Conservation (phyloP, 805 yeast genomes). For the Starmerella lactis-condensi region DNA sequence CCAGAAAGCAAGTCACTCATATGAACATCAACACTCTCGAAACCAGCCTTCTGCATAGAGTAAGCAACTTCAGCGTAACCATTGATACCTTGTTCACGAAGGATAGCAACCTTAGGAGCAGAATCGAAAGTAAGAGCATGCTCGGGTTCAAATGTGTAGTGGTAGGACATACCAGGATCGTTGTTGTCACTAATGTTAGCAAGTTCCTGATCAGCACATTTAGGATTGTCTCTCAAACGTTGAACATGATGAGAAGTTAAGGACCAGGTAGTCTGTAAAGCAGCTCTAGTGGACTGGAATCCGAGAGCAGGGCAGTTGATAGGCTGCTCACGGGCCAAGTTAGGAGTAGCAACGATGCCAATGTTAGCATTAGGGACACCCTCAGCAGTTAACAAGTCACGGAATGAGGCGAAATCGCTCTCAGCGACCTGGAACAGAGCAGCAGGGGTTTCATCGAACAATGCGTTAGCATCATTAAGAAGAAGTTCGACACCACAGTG, state of each 20-base stretch:
- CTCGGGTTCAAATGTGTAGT: slow-evolving; percentile 47
- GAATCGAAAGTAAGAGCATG: slow-evolving; percentile 24
- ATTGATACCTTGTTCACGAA: slow-evolving; percentile 97
- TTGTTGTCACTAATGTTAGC: slow-evolving; percentile 52
- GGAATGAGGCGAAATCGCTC: slow-evolving; percentile 31
- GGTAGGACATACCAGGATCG: slow-evolving; percentile 79
- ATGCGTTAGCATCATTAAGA: slow-evolving; percentile 29
- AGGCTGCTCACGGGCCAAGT: slow-evolving; percentile 31
- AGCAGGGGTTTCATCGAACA: slow-evolving; percentile 89
- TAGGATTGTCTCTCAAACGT: slow-evolving; percentile 84
- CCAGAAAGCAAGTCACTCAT: slow-evolving; percentile 82
- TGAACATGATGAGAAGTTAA: slow-evolving; percentile 80
- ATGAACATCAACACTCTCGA: slow-evolving; percentile 83
- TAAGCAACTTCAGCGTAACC: slow-evolving; percentile 98
- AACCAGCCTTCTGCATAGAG: slow-evolving; percentile 88
- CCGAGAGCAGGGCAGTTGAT: slow-evolving; percentile 28
- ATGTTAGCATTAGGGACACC: slow-evolving; percentile 41
- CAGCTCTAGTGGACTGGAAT: slow-evolving; percentile 40
- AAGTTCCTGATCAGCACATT: slow-evolving; percentile 72
- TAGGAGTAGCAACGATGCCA: slow-evolving; percentile 46
- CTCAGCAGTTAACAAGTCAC: slow-evolving; percentile 33
- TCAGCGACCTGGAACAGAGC: slow-evolving; percentile 80
- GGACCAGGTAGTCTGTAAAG: slow-evolving; percentile 68
- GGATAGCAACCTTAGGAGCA: slow-evolving; percentile 80
- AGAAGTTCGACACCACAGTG: slow-evolving; percentile 59